Evolutionary conservation across 257 asterid genomes (phyloP), one percentile per base, ranked within the genome.

Genomic region (Buddleja alternifolia): DNA sequence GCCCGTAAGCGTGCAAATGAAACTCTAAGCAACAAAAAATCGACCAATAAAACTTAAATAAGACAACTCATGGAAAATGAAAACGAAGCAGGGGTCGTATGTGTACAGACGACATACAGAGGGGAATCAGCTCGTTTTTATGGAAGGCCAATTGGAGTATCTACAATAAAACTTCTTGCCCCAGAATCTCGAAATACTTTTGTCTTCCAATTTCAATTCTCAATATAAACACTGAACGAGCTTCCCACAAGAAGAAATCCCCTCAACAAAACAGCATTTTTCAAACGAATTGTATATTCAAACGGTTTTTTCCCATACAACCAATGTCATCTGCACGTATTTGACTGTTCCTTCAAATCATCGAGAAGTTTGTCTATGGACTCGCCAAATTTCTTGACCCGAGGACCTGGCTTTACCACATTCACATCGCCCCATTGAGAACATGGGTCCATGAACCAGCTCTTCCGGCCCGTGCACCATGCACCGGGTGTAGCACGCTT

Each of bases 381-480:
- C 69, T 77, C 79, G 1, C 77, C 78, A 21, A 94, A 61, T 61
- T 42, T 75, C 84, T 79, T 81, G 21, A 83, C 85, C 24, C 68
- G 89, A 25, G 86, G 85, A 6, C 99, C 93, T 1, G 97, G 82
- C 72, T 82, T 87, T 19, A 91, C 75, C 17, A 82, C 85, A 70
- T 91, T 91, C 21, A 91, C 88, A 34, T 87, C 89, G 20, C 93
- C 96, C 99, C 98, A 94, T 60, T 79, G 84, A 0, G 97, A 84
- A 57, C 99, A 94, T 4, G 98, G 99, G 72, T 91, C 98, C 80
- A 46, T 73, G 63, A 78, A 73, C 99, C 96, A 86, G 63, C 74
- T 81, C 71, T 51, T 77, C 41, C 87, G 77, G 20, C 95, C 97
- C 0, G 71, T 76, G 77, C 99, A 94, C 99, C 99, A 94, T 7